Evolutionary conservation across 371 early-diverging fungal genomes (phyloP), one percentile per base, ranked within the genome.

Genomic region (Mortierella sp.): DNA sequence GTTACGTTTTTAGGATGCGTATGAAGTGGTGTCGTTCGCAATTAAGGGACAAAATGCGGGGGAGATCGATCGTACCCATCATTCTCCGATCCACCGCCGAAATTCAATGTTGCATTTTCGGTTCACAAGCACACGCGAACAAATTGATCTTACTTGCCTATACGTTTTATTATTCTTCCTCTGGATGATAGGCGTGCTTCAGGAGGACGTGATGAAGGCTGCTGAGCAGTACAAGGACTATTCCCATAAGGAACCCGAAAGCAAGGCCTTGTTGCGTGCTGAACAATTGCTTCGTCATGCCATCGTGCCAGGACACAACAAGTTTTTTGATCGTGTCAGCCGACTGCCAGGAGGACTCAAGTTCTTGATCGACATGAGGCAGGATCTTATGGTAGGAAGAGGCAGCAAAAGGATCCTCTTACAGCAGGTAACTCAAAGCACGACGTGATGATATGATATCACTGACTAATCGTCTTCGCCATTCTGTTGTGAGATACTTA

Each of bases 281-380:
- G 92, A 93, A 58, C 87, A 90, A 43, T 74, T 84, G 11, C 82
- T 96, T 24, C 89, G 91, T 19, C 87, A 91, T 40, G 80, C 88
- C n/a, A 79, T 95, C 26, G 87, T 87, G 0, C 95, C 95, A 1
- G 83, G 80, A 5, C 92, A 94, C 85, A 86, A 87, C 61, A 85
- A 83, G 68, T 91, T 96, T 34, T 94, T 96, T 78, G 91, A 92
- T 70, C 90, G 91, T 61, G 90, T 96, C 55, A 91, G 91, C 78
- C 88, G 88, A 13, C 86, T 95, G 24, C 95, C 95, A 0, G 92
- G 91, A 40, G 96, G 96, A 16, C 89, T 94, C 82, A 89, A 91
- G 63, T 94, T 93, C 70, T 79, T 96, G 47, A 89, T 95, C 0
- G 89, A 92, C 52, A 85, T 96, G 87, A 89, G 96, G 3, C 89